phyloP scores from a whole-genome alignment of 495 filamentous ascomycete species.

The Tuber indicum region DNA sequence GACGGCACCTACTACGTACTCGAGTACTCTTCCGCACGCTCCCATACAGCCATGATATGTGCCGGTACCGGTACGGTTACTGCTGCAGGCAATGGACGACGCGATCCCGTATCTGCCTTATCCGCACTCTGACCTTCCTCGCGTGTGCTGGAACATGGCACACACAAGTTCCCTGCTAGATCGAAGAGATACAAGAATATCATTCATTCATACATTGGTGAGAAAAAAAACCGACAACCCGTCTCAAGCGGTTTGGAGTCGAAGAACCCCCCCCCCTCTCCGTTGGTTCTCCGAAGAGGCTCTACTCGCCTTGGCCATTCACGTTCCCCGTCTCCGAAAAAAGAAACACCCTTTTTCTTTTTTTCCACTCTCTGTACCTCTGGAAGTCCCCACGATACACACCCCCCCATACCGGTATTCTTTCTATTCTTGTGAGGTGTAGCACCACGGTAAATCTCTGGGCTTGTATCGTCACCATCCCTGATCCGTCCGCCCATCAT shows the following conservation, averaged over 20 bases:
- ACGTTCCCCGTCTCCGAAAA: background rate
- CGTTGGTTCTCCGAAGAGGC: background rate
- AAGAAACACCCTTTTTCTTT: slow-evolving; percentile 1
- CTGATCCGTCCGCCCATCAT: background rate
- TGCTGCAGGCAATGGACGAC: background rate
- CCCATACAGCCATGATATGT: background rate
- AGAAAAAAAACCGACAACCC: slow-evolving; percentile 1
- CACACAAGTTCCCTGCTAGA: background rate
- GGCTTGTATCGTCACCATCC: background rate
- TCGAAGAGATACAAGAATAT: background rate
- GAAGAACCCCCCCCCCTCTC: background rate
- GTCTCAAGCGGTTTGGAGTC: background rate
- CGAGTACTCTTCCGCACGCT: no score
- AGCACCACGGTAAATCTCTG: background rate
- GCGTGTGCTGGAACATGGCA: background rate
- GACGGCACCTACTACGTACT: background rate
- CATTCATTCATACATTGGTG: background rate
- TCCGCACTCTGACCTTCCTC: background rate
- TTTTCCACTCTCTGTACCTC: background rate
- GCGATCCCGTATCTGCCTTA: background rate
- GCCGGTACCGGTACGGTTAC: no score
- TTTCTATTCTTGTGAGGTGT: background rate
- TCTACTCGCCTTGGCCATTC: background rate
- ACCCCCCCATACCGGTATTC: no score
- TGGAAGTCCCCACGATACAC: background rate